Percentiles rank a stretch among this genome's conserved stretches.
phyloP scores from a whole-genome alignment of 805 yeast genomes.

The Yarrowia phangngaensis region DNA sequence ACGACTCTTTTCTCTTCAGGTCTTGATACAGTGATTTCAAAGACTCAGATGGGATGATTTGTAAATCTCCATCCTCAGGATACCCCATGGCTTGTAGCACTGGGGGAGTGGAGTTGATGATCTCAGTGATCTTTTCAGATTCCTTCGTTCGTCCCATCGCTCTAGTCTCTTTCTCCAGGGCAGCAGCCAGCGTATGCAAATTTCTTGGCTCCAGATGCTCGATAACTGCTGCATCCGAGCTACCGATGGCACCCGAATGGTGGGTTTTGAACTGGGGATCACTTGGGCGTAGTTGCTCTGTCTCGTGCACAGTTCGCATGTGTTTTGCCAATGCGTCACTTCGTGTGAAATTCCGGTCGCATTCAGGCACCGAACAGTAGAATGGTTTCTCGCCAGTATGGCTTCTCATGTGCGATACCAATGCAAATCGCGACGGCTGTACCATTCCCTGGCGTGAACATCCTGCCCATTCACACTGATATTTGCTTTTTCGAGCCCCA shows the following conservation, averaged over 20 bases:
- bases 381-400: constrained; percentile 69
- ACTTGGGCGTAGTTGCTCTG: constrained; percentile 32
- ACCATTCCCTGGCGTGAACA: constrained; percentile 52
- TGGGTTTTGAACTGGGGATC: constrained; percentile 28
- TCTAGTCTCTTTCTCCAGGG: constrained; percentile 4
- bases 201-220: constrained; percentile 18
- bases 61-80: constrained; percentile 13
- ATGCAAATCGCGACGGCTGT: constrained; percentile 54
- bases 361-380: constrained; percentile 62
- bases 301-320: constrained; percentile 56
- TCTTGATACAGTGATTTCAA: constrained; percentile 2
- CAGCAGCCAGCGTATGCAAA: constrained; percentile 10
- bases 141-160: constrained; percentile 12
- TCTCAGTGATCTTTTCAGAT: background rate
- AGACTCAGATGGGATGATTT: constrained; percentile 3
- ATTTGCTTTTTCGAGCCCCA: constrained; percentile 40
- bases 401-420: constrained; percentile 58
- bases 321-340: constrained; percentile 64
- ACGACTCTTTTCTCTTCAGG: constrained; percentile 36
- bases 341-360: constrained; percentile 55
- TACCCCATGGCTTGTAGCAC: constrained; percentile 8
- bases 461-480: constrained; percentile 59
- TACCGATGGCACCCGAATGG: constrained; percentile 12
- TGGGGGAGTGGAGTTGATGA: constrained; percentile 5
- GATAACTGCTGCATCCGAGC: constrained; percentile 16